phyloP scores from a whole-genome alignment of 2,329 filamentous ascomycete species.

The Microdochium trichocladiopsis region DNA sequence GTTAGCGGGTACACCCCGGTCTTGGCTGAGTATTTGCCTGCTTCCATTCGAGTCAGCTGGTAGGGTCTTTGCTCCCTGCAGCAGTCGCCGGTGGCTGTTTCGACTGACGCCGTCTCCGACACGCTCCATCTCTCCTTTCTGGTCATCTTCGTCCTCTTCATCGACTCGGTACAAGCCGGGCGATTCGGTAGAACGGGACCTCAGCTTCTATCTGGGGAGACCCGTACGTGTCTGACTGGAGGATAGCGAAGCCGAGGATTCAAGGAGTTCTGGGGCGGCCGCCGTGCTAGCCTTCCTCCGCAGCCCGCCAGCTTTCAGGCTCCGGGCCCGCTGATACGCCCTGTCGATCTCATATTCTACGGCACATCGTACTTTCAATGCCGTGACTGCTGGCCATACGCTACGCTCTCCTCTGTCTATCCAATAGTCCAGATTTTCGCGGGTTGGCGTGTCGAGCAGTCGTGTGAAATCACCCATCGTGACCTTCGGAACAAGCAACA shows the following conservation, averaged over 20 bases:
- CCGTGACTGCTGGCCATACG: slow-evolving; percentile 84
- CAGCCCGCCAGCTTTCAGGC: slow-evolving; percentile 46
- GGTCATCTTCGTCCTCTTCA: neutral
- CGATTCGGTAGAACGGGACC: neutral
- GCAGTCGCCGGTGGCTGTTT: neutral
- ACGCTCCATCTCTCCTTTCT: neutral
- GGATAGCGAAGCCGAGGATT: neutral
- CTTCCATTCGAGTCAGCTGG: too few relatives aligned
- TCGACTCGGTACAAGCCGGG: neutral
- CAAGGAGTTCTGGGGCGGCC: neutral
- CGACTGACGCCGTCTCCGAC: neutral
- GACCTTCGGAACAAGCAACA: slow-evolving; percentile 79
- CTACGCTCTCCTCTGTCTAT: slow-evolving; percentile 76
- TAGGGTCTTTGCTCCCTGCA: neutral
- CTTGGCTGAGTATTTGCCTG: too few relatives aligned
- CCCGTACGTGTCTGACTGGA: neutral
- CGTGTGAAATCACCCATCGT: slow-evolving; percentile 65
- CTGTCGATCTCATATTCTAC: slow-evolving; percentile 84
- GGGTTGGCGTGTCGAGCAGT: slow-evolving; percentile 76
- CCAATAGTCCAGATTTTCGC: slow-evolving; percentile 75
- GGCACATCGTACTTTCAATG: slow-evolving; percentile 73
- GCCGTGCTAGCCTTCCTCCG: slow-evolving; percentile 32
- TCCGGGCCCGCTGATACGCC: slow-evolving; percentile 73
- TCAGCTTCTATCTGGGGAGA: neutral
- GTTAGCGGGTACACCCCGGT: too few relatives aligned